A percentile compares a stretch with the other conserved stretches of the same genome.
Evolutionary conservation across 495 filamentous ascomycete genomes (phyloP).

Genomic region (Tricharina praecox): DNA sequence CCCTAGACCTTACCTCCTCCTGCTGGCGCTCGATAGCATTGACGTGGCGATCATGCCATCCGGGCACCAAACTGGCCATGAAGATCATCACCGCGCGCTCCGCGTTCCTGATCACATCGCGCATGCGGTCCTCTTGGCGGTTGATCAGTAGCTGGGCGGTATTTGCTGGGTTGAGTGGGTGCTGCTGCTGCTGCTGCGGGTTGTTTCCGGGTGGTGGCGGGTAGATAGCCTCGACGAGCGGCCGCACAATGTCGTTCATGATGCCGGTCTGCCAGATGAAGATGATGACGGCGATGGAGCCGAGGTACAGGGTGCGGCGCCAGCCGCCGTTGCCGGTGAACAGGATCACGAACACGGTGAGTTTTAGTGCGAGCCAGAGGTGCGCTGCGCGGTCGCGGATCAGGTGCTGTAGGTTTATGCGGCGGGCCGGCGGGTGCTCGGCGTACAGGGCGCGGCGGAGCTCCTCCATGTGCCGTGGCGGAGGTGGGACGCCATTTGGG

Average conservation of each 20-base stretch:
- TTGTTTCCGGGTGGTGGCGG: conserved; percentile 9
- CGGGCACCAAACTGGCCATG: conserved; percentile 22
- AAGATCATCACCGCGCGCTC: conserved; percentile 22
- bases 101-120: conserved; percentile 15
- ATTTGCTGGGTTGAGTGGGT: conserved; percentile 10
- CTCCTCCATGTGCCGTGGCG: neutral
- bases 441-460: neutral
- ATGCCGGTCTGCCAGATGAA: conserved; percentile 27
- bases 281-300: conserved; percentile 19
- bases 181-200: conserved; percentile 7
- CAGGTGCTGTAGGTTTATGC: neutral
- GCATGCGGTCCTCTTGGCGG: conserved; percentile 11
- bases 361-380: conserved; percentile 21
- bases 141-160: conserved; percentile 18
- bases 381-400: conserved; percentile 18
- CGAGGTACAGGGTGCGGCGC: conserved; percentile 19
- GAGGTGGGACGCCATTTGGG: too few species aligned
- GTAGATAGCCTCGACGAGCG: conserved; percentile 18
- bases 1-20: conserved; percentile 6
- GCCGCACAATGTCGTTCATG: conserved; percentile 18
- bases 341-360: conserved; percentile 23
- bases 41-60: conserved; percentile 24
- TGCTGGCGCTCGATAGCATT: conserved; percentile 21
- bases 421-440: neutral
- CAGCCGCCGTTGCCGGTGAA: conserved; percentile 23